These are phyloP conservation scores for Didymellaceae sp. DNA, from an alignment of 2,329 filamentous ascomycete genomes.

Conservation along the genomic window DNA sequence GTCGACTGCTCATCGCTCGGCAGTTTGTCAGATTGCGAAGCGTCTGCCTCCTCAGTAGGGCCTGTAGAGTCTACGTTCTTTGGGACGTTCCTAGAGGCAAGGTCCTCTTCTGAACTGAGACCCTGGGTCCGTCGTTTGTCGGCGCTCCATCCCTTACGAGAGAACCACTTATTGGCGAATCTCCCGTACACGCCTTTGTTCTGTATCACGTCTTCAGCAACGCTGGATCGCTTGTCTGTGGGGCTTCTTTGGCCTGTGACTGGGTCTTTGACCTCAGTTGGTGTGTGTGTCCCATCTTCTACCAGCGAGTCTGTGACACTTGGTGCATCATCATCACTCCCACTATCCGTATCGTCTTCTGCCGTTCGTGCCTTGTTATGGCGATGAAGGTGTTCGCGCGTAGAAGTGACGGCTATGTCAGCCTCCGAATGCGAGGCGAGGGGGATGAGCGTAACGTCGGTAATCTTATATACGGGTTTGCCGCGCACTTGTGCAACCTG, in stretches of 20 bases:
- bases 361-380: constrained; percentile 35
- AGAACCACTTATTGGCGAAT: constrained; percentile 93
- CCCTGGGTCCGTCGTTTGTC: constrained; percentile 74
- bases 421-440: constrained; percentile 79
- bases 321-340: constrained; percentile 42
- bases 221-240: constrained; percentile 55
- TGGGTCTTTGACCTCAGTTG: constrained; percentile 42
- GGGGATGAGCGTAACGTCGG: constrained; percentile 89
- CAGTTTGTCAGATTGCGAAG: constrained; percentile 29
- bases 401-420: constrained; percentile 71
- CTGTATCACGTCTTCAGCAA: constrained; percentile 88
- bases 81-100: constrained; percentile 44
- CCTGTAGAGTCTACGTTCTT: constrained; percentile 43
- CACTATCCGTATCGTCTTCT: constrained; percentile 41
- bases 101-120: constrained; percentile 62
- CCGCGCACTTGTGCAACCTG: constrained; percentile 88
- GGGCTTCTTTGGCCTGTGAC: constrained; percentile 36
- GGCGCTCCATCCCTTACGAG: constrained; percentile 78
- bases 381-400: constrained; percentile 56
- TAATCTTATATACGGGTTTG: constrained; percentile 83
- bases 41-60: constrained; percentile 32
- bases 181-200: constrained; percentile 83
- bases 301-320: constrained; percentile 48
- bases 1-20: constrained; percentile 17
- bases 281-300: constrained; percentile 41